Base-by-base conservation (phyloP, 495 filamentous ascomycete genomes). In the Trichoderma reesei region DNA sequence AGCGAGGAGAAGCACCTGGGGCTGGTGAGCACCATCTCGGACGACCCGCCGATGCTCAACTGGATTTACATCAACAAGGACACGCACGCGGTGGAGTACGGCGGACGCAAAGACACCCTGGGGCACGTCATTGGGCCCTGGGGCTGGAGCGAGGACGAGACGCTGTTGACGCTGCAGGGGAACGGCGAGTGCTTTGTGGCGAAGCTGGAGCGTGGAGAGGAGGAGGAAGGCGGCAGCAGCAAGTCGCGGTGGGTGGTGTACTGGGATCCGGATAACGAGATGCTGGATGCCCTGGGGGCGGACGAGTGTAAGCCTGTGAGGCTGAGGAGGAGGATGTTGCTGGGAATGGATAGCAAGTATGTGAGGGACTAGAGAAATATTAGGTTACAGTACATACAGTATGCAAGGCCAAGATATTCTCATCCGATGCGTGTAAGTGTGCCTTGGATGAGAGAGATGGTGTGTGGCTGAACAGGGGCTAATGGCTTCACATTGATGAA, bases 31-130 rank as follows among this genome's bases (percentile, higher is more conserved):
- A 80, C 80, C 54, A 82, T 85, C 67, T 72, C 73, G 0, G 83
- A 84, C 62, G 81, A 84, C 64, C 83, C 84, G 5, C 85, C 85
- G 18, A 79, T 82, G 76, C 78, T 87, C 36, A 84, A 86, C 74
- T 87, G 85, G 85, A 81, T 87, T 11, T 87, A 82, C 64, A 79
- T 83, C 65, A 82, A 86, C 73, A 77, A 80, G 65, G 80, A 82
- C 66, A 84, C 75, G 37, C 74, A 78, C 63, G 70, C 83, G 67
- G 72, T 86, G 46, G 79, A 79, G 65, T 82, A 85, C 66, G 84
- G 83, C 0, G 73, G 77, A 3, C 76, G 78, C 38, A 74, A 75
- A 63, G 79, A 77, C 54, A 80, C 74, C 62, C 31, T 75, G 68
- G 68, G 77, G 0, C 78, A 86, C 66, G 68, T 78, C 8, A 73